Evolutionary conservation across 495 filamentous ascomycete genomes (phyloP), one percentile per base, ranked within the genome.

Genomic region (Aspergillus sclerotioniger): DNA sequence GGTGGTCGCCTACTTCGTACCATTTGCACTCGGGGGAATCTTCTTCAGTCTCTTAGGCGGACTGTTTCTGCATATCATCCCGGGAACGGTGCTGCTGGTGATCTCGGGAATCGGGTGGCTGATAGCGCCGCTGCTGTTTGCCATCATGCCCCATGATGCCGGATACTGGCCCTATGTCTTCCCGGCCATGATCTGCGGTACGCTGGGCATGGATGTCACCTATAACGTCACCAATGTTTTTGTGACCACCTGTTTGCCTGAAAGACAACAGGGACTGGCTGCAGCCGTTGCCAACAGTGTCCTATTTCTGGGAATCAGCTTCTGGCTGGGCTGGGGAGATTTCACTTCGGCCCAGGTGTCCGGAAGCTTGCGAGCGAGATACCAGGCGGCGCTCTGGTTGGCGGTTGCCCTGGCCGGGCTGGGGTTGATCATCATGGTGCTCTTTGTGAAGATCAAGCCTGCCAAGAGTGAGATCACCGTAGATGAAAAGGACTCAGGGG

Each of bases 141-240:
- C 89, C 41, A 61, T 92, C 15, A 81, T 87, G 47, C 90, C 90
- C 3, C 48, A 66, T 4, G 81, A 80, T 8, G 81, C 80, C 1
- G 82, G 80, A 35, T 83, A 87, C 72, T 85, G 88, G 88, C 82
- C 86, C 0, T 92, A 81, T 55, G 79, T 94, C 19, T 90, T 95
- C 65, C 90, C 91, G 0, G 75, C 89, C 21, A 96, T 95, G 91
- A 71, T 93, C 21, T 87, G 86, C 60, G 86, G 84, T 3, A 96
- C 91, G 0, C 75, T 92, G 35, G 91, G 88, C 6, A 87, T 95
- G 47, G 91, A 96, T 63, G 86, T 94, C 58, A 89, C 85, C 25
- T 96, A 87, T 77, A 91, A 90, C 62, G 78, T 96, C 8, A 82
- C 88, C 37, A 94, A 91, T 64, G 84, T 96, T 47, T 95, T 94